Evolutionary conservation across 257 asterid genomes (phyloP), one percentile per base, ranked within the genome.

Genomic region (Solanum tarijense): DNA sequence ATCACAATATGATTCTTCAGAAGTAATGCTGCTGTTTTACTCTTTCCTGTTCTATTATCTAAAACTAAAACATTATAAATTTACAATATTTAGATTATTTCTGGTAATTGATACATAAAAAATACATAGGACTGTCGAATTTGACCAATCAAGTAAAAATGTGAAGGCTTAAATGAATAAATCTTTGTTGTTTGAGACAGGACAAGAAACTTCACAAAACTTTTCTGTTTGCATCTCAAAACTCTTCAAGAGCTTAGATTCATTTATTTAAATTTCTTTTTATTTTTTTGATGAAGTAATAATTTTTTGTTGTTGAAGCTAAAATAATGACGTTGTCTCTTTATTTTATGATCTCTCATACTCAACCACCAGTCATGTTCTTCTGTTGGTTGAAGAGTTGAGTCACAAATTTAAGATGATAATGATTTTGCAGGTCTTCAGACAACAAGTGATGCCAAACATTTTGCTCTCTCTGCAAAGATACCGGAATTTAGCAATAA

Each of bases 381-480:
- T 75, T 75, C 43, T 36, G 52, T 34, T 72, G 31, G 52, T 12
- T 74, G 48, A 35, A 74, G 82, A 10, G 43, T 74, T 74, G 18
- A 21, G 31, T 74, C 9, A 23, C 48, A 35, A 25, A 21, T 20
- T 38, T 76, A 76, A 76, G 8, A n/a, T 76, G 35, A 76, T 39
- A 76, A 20, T 79, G 84, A 79, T 25, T 32, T 91, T 91, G 79
- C 95, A 97, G 99, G 99, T 90, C 89, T 97, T 90, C 98, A 97
- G 90, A 97, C 99, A 10, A 25, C 92, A 84, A 93, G 90, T 31
- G 99, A 97, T 91, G 99, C 99, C 21, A 92, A 91, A 88, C 99
- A 96, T 91, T 97, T 87, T 83, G 98, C 99, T 21, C 92, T 97
- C 86, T 97, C 99, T 34, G 99, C 99, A 16, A 97, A 97, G 94